These are phyloP conservation scores for Ananas comosus DNA, from an alignment of 176 grass and related monocot genomes.

Conservation along the genomic window DNA sequence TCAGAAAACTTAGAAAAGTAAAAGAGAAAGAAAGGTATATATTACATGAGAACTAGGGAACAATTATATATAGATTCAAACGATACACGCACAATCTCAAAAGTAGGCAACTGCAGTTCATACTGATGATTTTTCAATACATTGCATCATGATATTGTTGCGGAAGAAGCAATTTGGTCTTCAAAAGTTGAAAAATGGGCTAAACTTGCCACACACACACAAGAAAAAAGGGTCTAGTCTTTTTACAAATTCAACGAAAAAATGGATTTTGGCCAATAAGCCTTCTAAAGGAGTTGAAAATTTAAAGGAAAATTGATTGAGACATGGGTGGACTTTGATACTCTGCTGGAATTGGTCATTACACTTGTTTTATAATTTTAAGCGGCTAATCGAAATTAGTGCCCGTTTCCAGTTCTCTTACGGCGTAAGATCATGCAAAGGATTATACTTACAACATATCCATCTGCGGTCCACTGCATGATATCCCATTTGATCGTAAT, in stretches of 20 bases:
- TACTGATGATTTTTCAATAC: no score
- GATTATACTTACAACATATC: conserved; percentile 74
- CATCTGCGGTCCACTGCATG: conserved; percentile 79
- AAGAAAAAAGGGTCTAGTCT: no score
- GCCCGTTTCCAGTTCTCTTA: not conserved
- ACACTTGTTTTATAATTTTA: not conserved
- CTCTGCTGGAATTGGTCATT: not conserved
- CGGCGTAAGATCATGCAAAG: not conserved
- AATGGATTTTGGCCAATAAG: no score
- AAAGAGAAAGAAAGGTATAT: not conserved
- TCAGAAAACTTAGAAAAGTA: not conserved
- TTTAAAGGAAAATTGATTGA: no score
- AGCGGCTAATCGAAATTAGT: not conserved
- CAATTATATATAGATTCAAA: not conserved
- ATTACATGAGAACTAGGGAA: not conserved
- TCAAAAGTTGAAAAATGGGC: no score
- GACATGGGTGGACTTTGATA: not conserved
- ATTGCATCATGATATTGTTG: no score
- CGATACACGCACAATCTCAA: no score
- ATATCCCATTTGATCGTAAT: conserved; percentile 95
- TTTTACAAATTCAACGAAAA: no score
- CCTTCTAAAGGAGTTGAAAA: no score
- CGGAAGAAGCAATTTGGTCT: no score
- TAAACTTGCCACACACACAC: no score
- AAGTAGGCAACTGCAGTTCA: no score